Evolutionary conservation across 148 eudicot species (phyloP).

Genomic region (Suaeda aralocaspica): DNA sequence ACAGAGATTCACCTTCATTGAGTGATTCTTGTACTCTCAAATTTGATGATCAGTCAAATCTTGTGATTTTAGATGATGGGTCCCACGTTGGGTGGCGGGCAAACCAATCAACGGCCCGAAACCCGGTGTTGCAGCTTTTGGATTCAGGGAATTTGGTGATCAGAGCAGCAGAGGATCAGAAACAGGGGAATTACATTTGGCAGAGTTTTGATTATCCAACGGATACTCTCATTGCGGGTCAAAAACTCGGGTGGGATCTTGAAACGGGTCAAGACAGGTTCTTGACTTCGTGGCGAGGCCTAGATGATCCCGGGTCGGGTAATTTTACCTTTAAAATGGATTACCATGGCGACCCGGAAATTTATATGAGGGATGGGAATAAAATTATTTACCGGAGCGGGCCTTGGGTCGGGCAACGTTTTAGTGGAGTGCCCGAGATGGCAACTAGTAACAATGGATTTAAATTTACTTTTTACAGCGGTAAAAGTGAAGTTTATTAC

Average conservation of each 20-base stretch:
- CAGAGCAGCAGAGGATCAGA: slow-evolving; percentile 18
- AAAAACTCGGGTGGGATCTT: slow-evolving; percentile 37
- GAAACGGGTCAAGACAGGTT: slow-evolving; percentile 29
- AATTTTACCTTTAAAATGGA: slow-evolving; percentile 29
- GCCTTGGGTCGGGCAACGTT: slow-evolving; percentile 79
- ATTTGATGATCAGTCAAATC: slow-evolving; percentile 14
- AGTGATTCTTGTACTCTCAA: slow-evolving; percentile 18
- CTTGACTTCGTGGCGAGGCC: slow-evolving; percentile 30
- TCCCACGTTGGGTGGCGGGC: slow-evolving; percentile 7
- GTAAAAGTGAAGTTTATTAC: slow-evolving; percentile 31
- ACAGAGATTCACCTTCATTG: slow-evolving; percentile 30
- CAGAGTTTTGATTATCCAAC: slow-evolving; percentile 43
- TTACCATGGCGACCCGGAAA: slow-evolving; percentile 40
- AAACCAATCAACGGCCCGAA: neutral
- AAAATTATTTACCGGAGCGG: slow-evolving; percentile 48
- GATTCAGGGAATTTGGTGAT: slow-evolving; percentile 44
- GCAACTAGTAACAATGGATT: slow-evolving; percentile 25
- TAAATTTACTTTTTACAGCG: slow-evolving; percentile 27
- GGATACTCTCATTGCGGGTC: slow-evolving; percentile 36
- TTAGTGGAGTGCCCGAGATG: slow-evolving; percentile 81
- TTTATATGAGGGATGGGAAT: slow-evolving; percentile 22
- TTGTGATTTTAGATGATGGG: slow-evolving; percentile 16
- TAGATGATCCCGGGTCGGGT: slow-evolving; percentile 32
- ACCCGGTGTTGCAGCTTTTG: slow-evolving; percentile 30
- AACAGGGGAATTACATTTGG: slow-evolving; percentile 26